These are phyloP conservation scores for Vitis labrusca DNA, from an alignment of 164 flowering plant species.

Conservation along the genomic window DNA sequence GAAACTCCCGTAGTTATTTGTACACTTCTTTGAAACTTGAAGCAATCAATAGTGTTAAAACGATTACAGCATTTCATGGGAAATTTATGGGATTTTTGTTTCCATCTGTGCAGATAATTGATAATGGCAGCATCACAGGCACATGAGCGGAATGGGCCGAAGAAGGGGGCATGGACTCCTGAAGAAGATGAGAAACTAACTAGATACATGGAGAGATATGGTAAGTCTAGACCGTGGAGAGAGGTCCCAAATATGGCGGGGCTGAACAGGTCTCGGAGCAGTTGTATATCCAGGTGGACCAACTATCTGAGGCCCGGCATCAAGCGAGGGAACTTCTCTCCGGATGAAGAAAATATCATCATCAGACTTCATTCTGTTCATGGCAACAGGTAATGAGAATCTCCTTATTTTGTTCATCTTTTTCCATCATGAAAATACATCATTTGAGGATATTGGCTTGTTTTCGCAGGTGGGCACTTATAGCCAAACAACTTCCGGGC, in stretches of 20 bases:
- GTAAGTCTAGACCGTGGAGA: conserved; percentile 2
- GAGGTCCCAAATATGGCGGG: conserved; percentile 1
- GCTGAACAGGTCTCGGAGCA: neutral
- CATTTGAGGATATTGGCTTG: neutral
- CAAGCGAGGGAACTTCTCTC: conserved; percentile 2
- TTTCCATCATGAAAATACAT: neutral
- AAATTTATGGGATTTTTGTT: too few species aligned
- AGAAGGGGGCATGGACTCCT: conserved; percentile 4
- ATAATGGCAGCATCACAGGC: too few species aligned
- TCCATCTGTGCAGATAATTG: too few species aligned
- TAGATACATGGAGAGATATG: neutral
- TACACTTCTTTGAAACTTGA: too few species aligned
- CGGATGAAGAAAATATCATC: neutral
- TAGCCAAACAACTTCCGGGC: neutral
- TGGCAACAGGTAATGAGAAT: neutral
- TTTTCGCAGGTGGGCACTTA: neutral
- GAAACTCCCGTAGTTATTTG: too few species aligned
- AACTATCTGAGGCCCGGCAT: conserved; percentile 2
- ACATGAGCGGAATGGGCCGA: neutral
- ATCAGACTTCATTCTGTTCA: neutral
- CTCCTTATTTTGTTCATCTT: neutral
- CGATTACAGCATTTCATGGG: too few species aligned
- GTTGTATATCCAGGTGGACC: neutral
- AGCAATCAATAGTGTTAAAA: too few species aligned
- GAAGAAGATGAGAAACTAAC: neutral